Conservation (phyloP, 2,329 filamentous ascomycete species). For the Claviceps maximensis region DNA sequence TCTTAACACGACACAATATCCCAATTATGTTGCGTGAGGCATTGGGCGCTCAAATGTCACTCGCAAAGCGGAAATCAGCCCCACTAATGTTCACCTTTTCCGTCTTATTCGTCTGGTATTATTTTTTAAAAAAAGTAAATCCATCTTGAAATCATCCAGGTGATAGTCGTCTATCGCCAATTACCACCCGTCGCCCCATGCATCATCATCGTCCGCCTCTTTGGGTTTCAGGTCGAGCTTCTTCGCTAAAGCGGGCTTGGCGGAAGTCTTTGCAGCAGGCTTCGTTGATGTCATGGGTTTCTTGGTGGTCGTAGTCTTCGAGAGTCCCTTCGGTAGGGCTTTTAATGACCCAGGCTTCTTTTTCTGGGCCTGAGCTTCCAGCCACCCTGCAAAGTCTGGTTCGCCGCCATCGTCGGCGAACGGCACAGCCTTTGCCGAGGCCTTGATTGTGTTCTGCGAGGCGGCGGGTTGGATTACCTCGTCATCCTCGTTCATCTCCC, state of each 20-base stretch:
- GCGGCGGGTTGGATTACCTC: slow-evolving; percentile 24
- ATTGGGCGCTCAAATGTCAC: background rate
- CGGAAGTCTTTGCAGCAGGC: slow-evolving; percentile 14
- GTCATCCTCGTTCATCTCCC: slow-evolving; percentile 46
- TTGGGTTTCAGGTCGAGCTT: slow-evolving; percentile 59
- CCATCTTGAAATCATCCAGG: background rate
- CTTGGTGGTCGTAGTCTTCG: slow-evolving; percentile 40
- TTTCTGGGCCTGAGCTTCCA: slow-evolving; percentile 70
- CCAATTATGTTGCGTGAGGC: background rate
- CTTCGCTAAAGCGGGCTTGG: slow-evolving; percentile 40
- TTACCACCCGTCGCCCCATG: slow-evolving; percentile 56
- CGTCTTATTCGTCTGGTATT: background rate
- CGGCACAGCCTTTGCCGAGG: slow-evolving; percentile 30
- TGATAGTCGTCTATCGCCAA: slow-evolving; percentile 4
- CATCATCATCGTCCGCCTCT: slow-evolving; percentile 43
- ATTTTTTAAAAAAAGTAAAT: no score
- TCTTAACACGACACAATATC: background rate
- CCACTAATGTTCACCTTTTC: background rate
- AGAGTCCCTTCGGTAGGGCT: slow-evolving; percentile 69
- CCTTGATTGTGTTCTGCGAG: slow-evolving; percentile 12
- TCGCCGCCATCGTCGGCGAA: slow-evolving; percentile 64
- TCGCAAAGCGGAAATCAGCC: background rate
- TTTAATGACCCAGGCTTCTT: slow-evolving; percentile 57
- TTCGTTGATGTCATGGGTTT: slow-evolving; percentile 29
- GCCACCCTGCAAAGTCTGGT: slow-evolving; percentile 91